These are phyloP conservation scores for Diaporthe citriasiana DNA, from an alignment of 2,329 filamentous ascomycete genomes.

Conservation along the genomic window DNA sequence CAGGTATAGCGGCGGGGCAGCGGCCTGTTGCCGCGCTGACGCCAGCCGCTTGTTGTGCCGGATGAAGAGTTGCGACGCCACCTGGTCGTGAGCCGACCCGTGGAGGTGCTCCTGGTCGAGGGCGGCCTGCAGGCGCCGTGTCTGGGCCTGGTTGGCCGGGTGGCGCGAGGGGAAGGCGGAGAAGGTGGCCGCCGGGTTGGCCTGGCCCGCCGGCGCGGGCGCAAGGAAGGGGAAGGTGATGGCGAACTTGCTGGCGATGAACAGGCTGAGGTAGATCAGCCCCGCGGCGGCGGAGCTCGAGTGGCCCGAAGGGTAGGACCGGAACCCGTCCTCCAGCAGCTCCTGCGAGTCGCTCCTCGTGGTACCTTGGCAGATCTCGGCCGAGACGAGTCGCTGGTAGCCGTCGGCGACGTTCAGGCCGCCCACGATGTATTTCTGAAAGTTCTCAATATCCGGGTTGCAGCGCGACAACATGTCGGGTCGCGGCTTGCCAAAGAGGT, in stretches of 20 bases:
- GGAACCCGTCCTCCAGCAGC: constrained; percentile 82
- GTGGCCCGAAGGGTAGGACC: constrained; percentile 86
- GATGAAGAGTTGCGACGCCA: constrained; percentile 50
- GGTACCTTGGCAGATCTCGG: constrained; percentile 78
- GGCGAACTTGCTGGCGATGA: constrained; percentile 86
- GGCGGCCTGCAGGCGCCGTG: constrained; percentile 48
- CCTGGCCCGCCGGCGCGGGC: constrained; percentile 52
- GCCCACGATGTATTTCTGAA: constrained; percentile 73
- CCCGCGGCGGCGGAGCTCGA: constrained; percentile 83
- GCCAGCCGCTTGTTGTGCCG: constrained; percentile 57
- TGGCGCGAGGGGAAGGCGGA: constrained; percentile 82
- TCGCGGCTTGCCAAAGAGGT: constrained; percentile 76
- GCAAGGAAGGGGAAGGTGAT: constrained; percentile 80
- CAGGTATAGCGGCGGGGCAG: constrained; percentile 86
- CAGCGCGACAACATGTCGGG: constrained; percentile 89
- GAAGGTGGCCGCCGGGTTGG: constrained; percentile 62
- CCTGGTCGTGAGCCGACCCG: constrained; percentile 48
- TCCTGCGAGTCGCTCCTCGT: constrained; percentile 61
- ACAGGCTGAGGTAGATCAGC: constrained; percentile 87
- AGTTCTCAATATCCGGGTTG: constrained; percentile 77
- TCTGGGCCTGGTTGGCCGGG: constrained; percentile 51
- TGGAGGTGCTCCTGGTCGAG: constrained; percentile 48
- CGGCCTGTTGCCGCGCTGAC: constrained; percentile 78
- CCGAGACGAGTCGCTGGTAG: constrained; percentile 77
- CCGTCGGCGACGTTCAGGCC: constrained; percentile 68